Percentiles rank a stretch among this genome's conserved stretches.
phyloP scores from a whole-genome alignment of 495 filamentous ascomycete species.

The Coniosporium apollinis region DNA sequence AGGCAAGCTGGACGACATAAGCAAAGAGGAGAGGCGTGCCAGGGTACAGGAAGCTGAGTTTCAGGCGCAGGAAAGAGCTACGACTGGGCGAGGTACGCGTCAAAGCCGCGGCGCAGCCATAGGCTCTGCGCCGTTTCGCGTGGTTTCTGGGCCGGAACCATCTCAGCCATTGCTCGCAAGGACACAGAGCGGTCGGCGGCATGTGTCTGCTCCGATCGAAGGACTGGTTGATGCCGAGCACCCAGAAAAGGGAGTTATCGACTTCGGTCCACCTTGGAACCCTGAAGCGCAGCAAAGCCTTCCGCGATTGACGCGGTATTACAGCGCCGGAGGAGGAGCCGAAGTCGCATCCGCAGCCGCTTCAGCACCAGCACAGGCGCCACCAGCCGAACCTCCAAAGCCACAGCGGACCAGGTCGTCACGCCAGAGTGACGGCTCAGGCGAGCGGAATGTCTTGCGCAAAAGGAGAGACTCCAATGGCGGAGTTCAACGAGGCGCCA shows the following conservation, averaged over 20 bases:
- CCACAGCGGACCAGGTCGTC: no score
- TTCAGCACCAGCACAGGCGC: constrained; percentile 8
- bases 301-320: background rate
- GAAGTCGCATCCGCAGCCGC: constrained; percentile 13
- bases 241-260: background rate
- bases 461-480: no score
- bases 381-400: no score
- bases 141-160: constrained; percentile 10
- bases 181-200: constrained; percentile 5
- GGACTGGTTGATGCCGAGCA: background rate
- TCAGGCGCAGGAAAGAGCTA: constrained; percentile 34
- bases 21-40: constrained; percentile 78
- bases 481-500: no score
- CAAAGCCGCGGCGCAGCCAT: constrained; percentile 5
- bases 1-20: constrained; percentile 70
- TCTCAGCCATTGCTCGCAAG: constrained; percentile 2
- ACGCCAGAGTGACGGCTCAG: no score
- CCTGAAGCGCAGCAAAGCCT: background rate
- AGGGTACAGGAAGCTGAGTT: constrained; percentile 64
- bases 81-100: constrained; percentile 13
- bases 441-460: no score
- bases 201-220: constrained; percentile 13
- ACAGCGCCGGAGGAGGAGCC: background rate
- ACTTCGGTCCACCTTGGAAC: constrained; percentile 1
- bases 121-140: constrained; percentile 8